Base-by-base conservation (phyloP, 2,329 filamentous ascomycete species). In the Passalora sequoiae region DNA sequence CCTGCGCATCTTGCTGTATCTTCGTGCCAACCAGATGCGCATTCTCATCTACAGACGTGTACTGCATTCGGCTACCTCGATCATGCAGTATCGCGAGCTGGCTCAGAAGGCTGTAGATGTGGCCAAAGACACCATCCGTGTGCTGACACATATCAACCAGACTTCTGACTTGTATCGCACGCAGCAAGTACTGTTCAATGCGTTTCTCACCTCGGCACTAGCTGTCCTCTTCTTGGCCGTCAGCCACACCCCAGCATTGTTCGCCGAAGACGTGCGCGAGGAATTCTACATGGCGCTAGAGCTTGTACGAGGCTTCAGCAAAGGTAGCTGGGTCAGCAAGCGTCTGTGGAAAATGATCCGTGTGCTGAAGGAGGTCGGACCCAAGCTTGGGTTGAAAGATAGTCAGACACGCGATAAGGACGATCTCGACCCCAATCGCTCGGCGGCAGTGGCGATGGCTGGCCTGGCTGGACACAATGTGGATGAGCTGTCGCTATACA, bases 1-100 rank as follows among this genome's bases (percentile, higher is more conserved):
- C 4, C 71, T 94, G 9, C 83, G 86, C 47, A 83, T 96, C 35
- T 81, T 92, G 63, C 83, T 92, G 13, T 92, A 94, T 61, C 71
- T 96, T 12, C 80, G 89, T 28, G 79, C 88, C 30, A 96, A 95
- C 57, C 89, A 94, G 69, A 86, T 94, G 68, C 84, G 89, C 4
- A 92, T 89, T 45, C 81, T 88, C 62, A 85, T 96, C 20, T 89
- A 94, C 63, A 86, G 88, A 0, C 89, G 89, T 0, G 82, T 95
- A 2, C 70, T 97, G 6, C 87, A 95, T 63, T 91, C 84, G 13
- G 81, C 86, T 3, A 84, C 80, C 9, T 89, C 83, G 56, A 96
- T 96, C 57, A 79, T 84, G 67, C 78, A 83, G 44, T 84, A 94
- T 60, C 75, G 82, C 38, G 67, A 71, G 4, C 81, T 86, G 50